These are phyloP conservation scores for Protomyces pachydermus DNA, from an alignment of 1,139 yeast species.

Conservation along the genomic window DNA sequence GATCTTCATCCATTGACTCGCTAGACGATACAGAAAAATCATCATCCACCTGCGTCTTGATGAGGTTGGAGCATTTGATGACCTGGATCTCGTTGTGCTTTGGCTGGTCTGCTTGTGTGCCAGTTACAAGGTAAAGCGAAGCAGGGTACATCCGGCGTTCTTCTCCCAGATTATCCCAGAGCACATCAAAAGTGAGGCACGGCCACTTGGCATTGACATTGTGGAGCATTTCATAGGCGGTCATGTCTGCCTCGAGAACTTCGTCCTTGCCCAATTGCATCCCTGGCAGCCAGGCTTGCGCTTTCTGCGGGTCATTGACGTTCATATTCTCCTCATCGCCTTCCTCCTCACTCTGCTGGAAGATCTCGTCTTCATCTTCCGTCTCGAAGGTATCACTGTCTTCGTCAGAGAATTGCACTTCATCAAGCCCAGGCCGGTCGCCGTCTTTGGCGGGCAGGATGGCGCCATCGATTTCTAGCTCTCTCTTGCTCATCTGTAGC, in stretches of 20 bases:
- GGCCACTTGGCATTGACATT: conserved; percentile 96
- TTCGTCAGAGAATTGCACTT: conserved; percentile 23
- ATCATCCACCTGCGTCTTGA: conserved; percentile 78
- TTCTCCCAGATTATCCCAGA: conserved; percentile 79
- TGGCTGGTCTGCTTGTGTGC: conserved; percentile 84
- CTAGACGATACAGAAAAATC: conserved; percentile 51
- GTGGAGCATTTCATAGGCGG: conserved; percentile 94
- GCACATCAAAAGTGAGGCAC: conserved; percentile 79
- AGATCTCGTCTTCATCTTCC: conserved; percentile 63
- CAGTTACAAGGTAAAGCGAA: conserved; percentile 76
- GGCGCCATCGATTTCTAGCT: background rate
- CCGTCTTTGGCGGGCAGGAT: conserved; percentile 17
- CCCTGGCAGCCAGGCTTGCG: conserved; percentile 36
- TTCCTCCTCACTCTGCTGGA: conserved; percentile 39
- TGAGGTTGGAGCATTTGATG: conserved; percentile 73
- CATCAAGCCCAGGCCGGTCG: conserved; percentile 7
- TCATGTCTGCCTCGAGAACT: conserved; percentile 91
- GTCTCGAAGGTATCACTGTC: conserved; percentile 75
- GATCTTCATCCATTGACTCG: conserved; percentile 70
- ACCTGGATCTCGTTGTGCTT: conserved; percentile 85
- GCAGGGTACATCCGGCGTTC: conserved; percentile 92
- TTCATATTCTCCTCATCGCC: conserved; percentile 57
- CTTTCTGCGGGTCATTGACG: conserved; percentile 52
- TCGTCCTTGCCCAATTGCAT: conserved; percentile 78
- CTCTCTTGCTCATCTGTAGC: conserved; percentile 13